Conservation (phyloP, 2,329 filamentous ascomycete genomes). For the Diaporthe velutina region DNA sequence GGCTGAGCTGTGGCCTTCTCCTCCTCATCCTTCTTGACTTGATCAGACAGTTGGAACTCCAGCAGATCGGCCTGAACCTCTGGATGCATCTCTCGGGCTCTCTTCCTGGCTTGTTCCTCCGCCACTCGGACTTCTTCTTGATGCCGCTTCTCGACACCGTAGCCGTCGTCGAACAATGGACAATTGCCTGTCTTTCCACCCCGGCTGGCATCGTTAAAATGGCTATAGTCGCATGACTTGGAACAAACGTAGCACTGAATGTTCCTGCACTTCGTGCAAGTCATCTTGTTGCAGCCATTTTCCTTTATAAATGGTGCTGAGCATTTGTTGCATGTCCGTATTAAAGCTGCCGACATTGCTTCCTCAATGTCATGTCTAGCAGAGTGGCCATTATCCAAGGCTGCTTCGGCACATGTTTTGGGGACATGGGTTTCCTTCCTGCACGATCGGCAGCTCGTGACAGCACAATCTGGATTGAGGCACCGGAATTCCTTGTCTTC, state of each 20-base stretch:
- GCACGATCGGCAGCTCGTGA: slow-evolving; percentile 77
- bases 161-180: slow-evolving; percentile 72
- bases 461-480: slow-evolving; percentile 72
- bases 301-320: slow-evolving; percentile 81
- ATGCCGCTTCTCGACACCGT: slow-evolving; percentile 67
- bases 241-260: slow-evolving; percentile 80
- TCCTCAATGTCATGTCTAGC: slow-evolving; percentile 81
- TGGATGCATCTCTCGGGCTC: slow-evolving; percentile 70
- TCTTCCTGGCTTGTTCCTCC: slow-evolving; percentile 68
- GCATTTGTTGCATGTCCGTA: slow-evolving; percentile 80
- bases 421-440: slow-evolving; percentile 78
- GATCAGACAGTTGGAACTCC: slow-evolving; percentile 69
- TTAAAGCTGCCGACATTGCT: slow-evolving; percentile 84
- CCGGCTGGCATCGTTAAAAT: slow-evolving; percentile 71
- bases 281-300: slow-evolving; percentile 73
- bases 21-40: slow-evolving; percentile 59
- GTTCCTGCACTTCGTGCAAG: slow-evolving; percentile 71
- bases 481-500: slow-evolving; percentile 82
- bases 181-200: slow-evolving; percentile 69
- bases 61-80: slow-evolving; percentile 69
- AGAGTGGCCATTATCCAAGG: slow-evolving; percentile 69
- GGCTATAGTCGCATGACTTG: slow-evolving; percentile 73
- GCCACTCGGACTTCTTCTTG: slow-evolving; percentile 73
- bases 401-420: slow-evolving; percentile 76
- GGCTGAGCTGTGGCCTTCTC: slow-evolving; percentile 29